Conservation (phyloP, 1,284 basidiomycete species). For the Cerrena zonata region DNA sequence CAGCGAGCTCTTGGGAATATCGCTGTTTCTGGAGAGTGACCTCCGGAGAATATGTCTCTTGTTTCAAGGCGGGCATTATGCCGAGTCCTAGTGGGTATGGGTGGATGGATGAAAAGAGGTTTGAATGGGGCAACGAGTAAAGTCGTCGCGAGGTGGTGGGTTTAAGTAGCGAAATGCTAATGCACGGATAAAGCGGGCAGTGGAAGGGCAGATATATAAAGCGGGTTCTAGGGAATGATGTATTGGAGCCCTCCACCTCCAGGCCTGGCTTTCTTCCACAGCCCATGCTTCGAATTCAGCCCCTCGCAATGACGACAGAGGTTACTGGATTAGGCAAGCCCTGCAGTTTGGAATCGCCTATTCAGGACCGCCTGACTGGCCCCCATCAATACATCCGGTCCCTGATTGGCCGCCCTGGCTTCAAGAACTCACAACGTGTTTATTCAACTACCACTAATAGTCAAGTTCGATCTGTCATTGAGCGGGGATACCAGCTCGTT, state of each 20-base stretch:
- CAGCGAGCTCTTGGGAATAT: slow-evolving; percentile 55
- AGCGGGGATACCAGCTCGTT: too few relatives aligned
- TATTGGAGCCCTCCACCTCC: background rate
- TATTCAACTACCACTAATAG: background rate
- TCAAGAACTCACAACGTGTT: background rate
- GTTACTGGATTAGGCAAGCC: background rate
- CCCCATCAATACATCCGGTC: background rate
- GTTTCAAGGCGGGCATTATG: slow-evolving; percentile 17
- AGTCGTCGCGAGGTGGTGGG: background rate
- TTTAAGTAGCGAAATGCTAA: too few relatives aligned
- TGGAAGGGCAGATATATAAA: too few relatives aligned
- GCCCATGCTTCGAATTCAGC: background rate
- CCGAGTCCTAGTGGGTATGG: background rate
- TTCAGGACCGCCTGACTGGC: background rate
- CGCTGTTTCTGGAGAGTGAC: slow-evolving; percentile 36
- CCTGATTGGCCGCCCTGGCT: background rate
- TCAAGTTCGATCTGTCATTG: too few relatives aligned
- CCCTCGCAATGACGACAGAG: background rate
- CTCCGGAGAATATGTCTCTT: slow-evolving; percentile 24
- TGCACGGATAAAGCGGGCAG: too few relatives aligned
- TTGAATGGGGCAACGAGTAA: background rate
- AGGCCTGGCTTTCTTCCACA: background rate
- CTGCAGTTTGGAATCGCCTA: background rate
- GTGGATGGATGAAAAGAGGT: background rate
- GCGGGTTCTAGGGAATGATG: too few relatives aligned